phyloP scores from a whole-genome alignment of 2,329 filamentous ascomycete genomes.

The Apiospora aurea region DNA sequence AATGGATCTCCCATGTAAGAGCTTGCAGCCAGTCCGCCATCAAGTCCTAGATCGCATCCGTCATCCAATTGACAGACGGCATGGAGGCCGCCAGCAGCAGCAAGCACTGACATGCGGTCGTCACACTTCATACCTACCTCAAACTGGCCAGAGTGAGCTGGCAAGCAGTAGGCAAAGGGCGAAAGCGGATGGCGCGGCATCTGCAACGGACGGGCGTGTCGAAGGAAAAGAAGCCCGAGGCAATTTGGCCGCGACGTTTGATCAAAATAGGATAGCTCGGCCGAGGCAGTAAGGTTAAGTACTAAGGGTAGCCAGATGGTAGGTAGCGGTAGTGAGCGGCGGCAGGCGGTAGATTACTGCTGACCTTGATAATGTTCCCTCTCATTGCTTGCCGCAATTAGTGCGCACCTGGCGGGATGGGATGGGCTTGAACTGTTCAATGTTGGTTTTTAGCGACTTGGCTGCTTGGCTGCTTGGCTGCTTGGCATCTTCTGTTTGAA shows the following conservation, averaged over 20 bases:
- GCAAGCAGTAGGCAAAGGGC: not conserved
- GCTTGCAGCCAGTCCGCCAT: not conserved
- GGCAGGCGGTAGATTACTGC: not conserved
- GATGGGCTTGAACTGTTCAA: not conserved
- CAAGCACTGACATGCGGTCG: not conserved
- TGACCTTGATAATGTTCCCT: not conserved
- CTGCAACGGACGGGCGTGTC: not conserved
- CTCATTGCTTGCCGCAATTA: not conserved
- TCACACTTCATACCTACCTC: not conserved
- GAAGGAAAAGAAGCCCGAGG: not conserved
- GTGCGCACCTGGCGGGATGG: not conserved
- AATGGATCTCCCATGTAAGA: not conserved
- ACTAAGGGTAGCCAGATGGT: not conserved
- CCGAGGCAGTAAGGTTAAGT: not conserved
- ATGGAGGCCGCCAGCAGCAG: not conserved
- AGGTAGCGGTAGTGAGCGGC: not conserved
- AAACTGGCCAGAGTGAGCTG: not conserved
- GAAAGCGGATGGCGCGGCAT: not conserved
- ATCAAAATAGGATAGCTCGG: slow-evolving; percentile 8
- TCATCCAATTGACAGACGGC: not conserved
- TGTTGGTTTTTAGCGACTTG: slow-evolving; percentile 13
- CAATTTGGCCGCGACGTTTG: slow-evolving; percentile 9
- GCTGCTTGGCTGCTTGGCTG: not conserved
- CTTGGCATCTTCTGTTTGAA: not conserved
- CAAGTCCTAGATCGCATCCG: not conserved